Evolutionary conservation across 352 stramenopile genomes (phyloP).

Genomic region (Pythium myriotylum): DNA sequence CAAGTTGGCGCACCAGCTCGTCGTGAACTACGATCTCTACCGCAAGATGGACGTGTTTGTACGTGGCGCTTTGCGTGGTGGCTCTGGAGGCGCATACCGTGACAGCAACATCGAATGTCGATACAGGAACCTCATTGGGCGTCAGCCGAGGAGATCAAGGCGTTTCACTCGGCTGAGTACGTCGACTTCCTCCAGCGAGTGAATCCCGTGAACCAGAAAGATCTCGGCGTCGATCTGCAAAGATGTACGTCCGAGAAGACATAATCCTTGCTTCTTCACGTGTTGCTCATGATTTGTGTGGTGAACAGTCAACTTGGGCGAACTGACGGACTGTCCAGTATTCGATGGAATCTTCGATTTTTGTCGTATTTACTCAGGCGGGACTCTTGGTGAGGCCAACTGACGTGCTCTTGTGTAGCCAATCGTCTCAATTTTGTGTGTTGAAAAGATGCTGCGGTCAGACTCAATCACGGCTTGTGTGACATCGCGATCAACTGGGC

Average conservation of each 20-base stretch:
- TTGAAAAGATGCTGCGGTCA: slow-evolving; percentile 92
- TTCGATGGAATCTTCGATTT: slow-evolving; percentile 99
- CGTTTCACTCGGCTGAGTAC: slow-evolving; percentile 98
- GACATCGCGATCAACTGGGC: slow-evolving; percentile 99
- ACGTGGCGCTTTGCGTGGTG: slow-evolving; percentile 4
- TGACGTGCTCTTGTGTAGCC: neutral
- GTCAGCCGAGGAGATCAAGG: slow-evolving; percentile 93
- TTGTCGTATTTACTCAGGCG: slow-evolving; percentile 96
- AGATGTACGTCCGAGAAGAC: slow-evolving; percentile 50
- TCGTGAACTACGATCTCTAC: slow-evolving; percentile 99
- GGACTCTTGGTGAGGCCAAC: slow-evolving; percentile 79
- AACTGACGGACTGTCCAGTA: slow-evolving; percentile 98
- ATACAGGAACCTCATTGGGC: slow-evolving; percentile 78
- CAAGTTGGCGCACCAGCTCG: slow-evolving; percentile 97
- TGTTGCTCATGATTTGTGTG: neutral
- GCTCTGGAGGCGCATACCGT: neutral
- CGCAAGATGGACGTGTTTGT: slow-evolving; percentile 99
- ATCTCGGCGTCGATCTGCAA: slow-evolving; percentile 69
- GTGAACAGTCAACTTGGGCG: slow-evolving; percentile 92
- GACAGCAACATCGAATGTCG: neutral
- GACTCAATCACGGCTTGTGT: slow-evolving; percentile 94
- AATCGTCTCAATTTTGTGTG: neutral
- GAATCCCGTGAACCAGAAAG: slow-evolving; percentile 94
- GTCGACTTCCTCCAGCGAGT: slow-evolving; percentile 97
- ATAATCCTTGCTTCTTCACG: no score